Conservation (phyloP, 2,329 filamentous ascomycete species). For the Pseudogymnoascus sp. region DNA sequence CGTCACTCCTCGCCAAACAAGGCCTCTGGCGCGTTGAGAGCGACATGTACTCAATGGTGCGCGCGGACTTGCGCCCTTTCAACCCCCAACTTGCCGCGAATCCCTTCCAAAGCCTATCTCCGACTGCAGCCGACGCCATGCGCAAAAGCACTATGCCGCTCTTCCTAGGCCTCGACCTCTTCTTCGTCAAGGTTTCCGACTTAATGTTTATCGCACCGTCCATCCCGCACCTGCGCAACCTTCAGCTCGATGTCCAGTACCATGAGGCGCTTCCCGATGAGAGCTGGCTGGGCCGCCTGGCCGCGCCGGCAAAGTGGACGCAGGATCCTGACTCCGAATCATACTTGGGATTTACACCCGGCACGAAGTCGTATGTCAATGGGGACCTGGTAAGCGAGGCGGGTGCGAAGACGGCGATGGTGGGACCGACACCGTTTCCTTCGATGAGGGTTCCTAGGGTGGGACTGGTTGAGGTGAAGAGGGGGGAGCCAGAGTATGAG, state of each 20-base stretch:
- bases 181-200: constrained; percentile 62
- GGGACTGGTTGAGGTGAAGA: constrained; percentile 42
- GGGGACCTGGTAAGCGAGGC: constrained; percentile 47
- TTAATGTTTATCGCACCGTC: constrained; percentile 51
- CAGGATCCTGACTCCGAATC: constrained; percentile 47
- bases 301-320: constrained; percentile 44
- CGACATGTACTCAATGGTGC: constrained; percentile 47
- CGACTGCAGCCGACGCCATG: constrained; percentile 38
- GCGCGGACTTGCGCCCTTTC: constrained; percentile 43
- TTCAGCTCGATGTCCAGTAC: constrained; percentile 52
- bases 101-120: not conserved
- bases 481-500: constrained; percentile 47
- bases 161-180: constrained; percentile 51
- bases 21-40: constrained; percentile 54
- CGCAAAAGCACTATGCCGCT: constrained; percentile 12
- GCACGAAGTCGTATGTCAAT: constrained; percentile 51
- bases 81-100: constrained; percentile 43
- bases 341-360: constrained; percentile 47
- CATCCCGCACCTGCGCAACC: constrained; percentile 49
- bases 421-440: constrained; percentile 47
- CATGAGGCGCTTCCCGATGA: constrained; percentile 35
- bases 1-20: constrained; percentile 46
- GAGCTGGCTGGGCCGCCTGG: constrained; percentile 13
- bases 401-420: constrained; percentile 38
- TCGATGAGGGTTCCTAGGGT: constrained; percentile 45